Evolutionary conservation across 768 basidiomycete species (phyloP).

Genomic region (Mrakia gelida): DNA sequence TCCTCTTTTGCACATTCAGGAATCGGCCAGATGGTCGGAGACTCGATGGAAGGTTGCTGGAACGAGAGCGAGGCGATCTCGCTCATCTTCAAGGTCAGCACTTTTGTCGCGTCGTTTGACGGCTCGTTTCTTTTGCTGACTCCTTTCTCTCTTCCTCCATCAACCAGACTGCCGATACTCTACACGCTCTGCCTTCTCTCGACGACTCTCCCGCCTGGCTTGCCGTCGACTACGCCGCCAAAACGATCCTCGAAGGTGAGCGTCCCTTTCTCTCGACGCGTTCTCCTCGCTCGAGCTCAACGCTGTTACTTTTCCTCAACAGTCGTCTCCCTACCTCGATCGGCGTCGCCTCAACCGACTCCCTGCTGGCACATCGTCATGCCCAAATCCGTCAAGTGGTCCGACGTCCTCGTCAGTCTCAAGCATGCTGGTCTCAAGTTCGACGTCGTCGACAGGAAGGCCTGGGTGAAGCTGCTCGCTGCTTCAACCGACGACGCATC

Average conservation of each 20-base stretch:
- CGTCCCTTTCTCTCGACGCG: no score
- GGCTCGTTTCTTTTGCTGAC: background rate
- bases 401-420: conserved; percentile 43
- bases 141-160: conserved; percentile 9
- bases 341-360: conserved; percentile 45
- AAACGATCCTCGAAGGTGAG: conserved; percentile 44
- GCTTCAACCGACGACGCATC: conserved; percentile 43
- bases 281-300: no score
- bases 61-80: conserved; percentile 51
- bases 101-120: no score
- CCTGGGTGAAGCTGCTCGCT: conserved; percentile 48
- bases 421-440: conserved; percentile 47
- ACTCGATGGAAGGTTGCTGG: conserved; percentile 52
- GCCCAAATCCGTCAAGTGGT: conserved; percentile 42
- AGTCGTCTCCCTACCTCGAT: conserved; percentile 44
- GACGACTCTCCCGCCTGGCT: conserved; percentile 51
- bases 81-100: conserved; percentile 17
- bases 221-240: conserved; percentile 55
- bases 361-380: conserved; percentile 27
- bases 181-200: conserved; percentile 41
- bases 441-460: conserved; percentile 44
- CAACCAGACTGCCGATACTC: conserved; percentile 48
- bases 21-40: conserved; percentile 58
- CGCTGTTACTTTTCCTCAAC: no score
- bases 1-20: conserved; percentile 31